phyloP scores from a whole-genome alignment of 768 basidiomycete genomes.

The Mycena venus region DNA sequence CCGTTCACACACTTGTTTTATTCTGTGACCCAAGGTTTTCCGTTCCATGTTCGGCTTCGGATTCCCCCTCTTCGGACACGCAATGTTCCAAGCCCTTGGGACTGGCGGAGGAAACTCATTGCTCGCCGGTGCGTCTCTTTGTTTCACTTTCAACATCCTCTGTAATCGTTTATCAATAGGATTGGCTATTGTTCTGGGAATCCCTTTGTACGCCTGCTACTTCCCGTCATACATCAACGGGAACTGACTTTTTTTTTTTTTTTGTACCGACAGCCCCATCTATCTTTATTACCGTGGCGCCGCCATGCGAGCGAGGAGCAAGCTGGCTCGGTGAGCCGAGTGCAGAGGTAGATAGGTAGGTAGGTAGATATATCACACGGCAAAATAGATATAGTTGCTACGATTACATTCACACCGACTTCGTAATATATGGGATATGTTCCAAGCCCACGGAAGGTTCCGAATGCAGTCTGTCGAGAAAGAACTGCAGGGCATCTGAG shows the following conservation, averaged over 20 bases:
- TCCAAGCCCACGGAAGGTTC: too few relatives aligned
- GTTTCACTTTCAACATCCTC: conserved; percentile 26
- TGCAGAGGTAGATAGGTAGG: too few relatives aligned
- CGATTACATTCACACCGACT: too few relatives aligned
- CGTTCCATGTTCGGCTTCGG: conserved; percentile 74
- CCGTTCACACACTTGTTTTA: neutral
- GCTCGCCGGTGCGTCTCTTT: conserved; percentile 56
- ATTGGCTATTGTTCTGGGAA: conserved; percentile 60
- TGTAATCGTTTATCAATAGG: conserved; percentile 36
- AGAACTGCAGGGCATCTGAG: too few relatives aligned
- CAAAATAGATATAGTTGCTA: too few relatives aligned
- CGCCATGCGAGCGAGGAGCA: conserved; percentile 32
- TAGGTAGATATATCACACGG: too few relatives aligned
- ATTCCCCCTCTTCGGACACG: conserved; percentile 74
- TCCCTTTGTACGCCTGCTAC: conserved; percentile 57
- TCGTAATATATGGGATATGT: too few relatives aligned
- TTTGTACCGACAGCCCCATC: conserved; percentile 52
- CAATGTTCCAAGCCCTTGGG: conserved; percentile 67
- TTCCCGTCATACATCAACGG: conserved; percentile 54
- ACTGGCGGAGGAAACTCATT: conserved; percentile 72
- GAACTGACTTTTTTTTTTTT: conserved; percentile 60
- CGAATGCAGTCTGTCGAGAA: too few relatives aligned
- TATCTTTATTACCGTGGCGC: conserved; percentile 60
- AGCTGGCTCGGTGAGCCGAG: conserved; percentile 23
- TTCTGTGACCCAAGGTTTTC: conserved; percentile 56